A percentile compares a stretch with the other conserved stretches of the same genome.
Evolutionary conservation across 495 filamentous ascomycete species (phyloP).

Genomic region (Lepidopterella palustris): DNA sequence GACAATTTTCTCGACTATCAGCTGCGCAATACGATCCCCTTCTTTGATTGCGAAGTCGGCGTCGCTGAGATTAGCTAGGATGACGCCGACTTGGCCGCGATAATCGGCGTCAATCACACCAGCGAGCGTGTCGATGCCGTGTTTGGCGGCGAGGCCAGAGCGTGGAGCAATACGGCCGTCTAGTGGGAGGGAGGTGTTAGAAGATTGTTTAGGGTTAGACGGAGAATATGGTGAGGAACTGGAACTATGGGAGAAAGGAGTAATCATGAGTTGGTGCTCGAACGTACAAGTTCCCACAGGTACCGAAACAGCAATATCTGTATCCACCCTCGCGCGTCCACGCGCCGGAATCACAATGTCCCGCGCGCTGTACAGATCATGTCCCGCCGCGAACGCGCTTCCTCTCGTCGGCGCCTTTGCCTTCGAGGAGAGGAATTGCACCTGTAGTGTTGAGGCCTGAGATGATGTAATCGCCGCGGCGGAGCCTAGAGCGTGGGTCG

Average conservation of each 20-base stretch:
- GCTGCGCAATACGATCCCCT: slow-evolving; percentile 87
- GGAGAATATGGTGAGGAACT: not conserved
- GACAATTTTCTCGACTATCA: slow-evolving; percentile 84
- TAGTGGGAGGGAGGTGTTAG: slow-evolving; percentile 28
- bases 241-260: not conserved
- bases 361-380: slow-evolving; percentile 76
- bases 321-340: slow-evolving; percentile 81
- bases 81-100: slow-evolving; percentile 83
- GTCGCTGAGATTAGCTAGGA: slow-evolving; percentile 88
- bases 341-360: slow-evolving; percentile 68
- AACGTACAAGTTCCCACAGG: slow-evolving; percentile 77
- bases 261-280: not conserved
- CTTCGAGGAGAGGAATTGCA: slow-evolving; percentile 75
- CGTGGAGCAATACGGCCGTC: slow-evolving; percentile 90
- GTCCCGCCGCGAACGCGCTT: slow-evolving; percentile 83
- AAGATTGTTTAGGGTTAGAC: not conserved
- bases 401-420: slow-evolving; percentile 78
- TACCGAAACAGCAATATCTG: slow-evolving; percentile 81
- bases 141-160: slow-evolving; percentile 83
- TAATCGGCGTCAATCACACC: slow-evolving; percentile 98
- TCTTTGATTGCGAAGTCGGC: slow-evolving; percentile 73
- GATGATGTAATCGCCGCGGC: slow-evolving; percentile 28
- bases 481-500: slow-evolving; percentile 28
- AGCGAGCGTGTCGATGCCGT: slow-evolving; percentile 90
- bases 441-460: slow-evolving; percentile 48